These are phyloP conservation scores for Populus simonii DNA, from an alignment of 345 rosid species.

Conservation along the genomic window DNA sequence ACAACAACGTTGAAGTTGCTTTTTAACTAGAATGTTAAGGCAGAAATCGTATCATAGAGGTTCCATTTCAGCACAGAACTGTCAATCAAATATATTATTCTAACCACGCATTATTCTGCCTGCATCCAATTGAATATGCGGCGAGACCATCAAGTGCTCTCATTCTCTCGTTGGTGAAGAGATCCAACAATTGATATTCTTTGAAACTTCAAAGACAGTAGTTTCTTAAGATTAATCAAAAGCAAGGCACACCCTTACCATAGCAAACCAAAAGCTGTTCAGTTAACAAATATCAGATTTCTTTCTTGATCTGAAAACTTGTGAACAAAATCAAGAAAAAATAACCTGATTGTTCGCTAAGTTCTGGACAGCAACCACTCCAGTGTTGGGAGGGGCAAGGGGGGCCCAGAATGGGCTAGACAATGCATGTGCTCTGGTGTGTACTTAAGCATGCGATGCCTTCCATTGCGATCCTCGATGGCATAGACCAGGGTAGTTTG, in stretches of 20 bases:
- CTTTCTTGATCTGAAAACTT: not conserved
- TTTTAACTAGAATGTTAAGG: no score
- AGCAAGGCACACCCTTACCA: not conserved
- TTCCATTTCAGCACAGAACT: no score
- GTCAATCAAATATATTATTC: no score
- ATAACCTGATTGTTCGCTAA: conserved; percentile 77
- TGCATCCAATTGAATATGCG: not conserved
- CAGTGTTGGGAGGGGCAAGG: conserved; percentile 89
- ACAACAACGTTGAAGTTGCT: no score
- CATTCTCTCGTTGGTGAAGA: not conserved
- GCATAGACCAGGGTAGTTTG: conserved; percentile 85
- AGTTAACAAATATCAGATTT: not conserved
- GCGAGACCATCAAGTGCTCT: not conserved
- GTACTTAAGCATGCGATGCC: conserved; percentile 93
- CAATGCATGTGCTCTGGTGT: conserved; percentile 97
- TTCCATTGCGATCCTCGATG: conserved; percentile 77
- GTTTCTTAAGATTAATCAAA: not conserved
- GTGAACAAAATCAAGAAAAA: conserved; percentile 1
- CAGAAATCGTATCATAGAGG: no score
- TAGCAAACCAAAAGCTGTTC: not conserved
- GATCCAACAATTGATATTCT: not conserved
- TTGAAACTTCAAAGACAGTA: not conserved
- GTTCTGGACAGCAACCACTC: conserved; percentile 80
- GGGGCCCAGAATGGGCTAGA: conserved; percentile 97
- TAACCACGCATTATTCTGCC: conserved; percentile 9